These are phyloP conservation scores for Rubus parviflorus DNA, from an alignment of 306 rosid species.

Conservation along the genomic window DNA sequence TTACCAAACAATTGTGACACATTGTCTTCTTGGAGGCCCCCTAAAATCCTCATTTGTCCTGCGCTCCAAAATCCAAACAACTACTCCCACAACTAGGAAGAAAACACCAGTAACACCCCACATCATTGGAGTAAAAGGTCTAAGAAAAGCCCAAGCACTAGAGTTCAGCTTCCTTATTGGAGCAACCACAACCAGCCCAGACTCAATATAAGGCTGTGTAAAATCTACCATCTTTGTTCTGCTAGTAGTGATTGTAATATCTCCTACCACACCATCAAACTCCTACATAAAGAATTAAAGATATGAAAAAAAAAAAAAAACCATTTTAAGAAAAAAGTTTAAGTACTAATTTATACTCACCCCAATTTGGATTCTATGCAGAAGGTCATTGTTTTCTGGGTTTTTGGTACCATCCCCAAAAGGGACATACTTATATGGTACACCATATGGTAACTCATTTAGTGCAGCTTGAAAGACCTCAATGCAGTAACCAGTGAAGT, in stretches of 20 bases:
- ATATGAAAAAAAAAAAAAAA: background rate
- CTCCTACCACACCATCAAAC: constrained; percentile 25
- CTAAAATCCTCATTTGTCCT: constrained; percentile 68
- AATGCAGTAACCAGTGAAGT: constrained; percentile 27
- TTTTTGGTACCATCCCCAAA: constrained; percentile 34
- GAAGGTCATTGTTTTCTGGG: constrained; percentile 16
- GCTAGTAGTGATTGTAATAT: constrained; percentile 29
- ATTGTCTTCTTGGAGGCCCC: constrained; percentile 67
- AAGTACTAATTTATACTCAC: constrained; percentile 25
- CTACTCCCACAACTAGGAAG: constrained; percentile 67
- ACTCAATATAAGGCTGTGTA: constrained; percentile 34
- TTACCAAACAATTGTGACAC: constrained; percentile 28
- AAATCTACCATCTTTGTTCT: constrained; percentile 33
- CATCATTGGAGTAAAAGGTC: constrained; percentile 56
- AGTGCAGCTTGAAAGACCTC: constrained; percentile 41
- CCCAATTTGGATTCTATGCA: constrained; percentile 21
- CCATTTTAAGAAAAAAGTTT: background rate
- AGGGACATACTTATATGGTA: constrained; percentile 29
- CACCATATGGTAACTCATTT: constrained; percentile 22
- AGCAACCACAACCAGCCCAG: constrained; percentile 80
- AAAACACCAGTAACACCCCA: constrained; percentile 63
- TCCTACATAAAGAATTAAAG: background rate
- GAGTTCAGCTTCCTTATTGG: constrained; percentile 32
- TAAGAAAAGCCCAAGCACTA: constrained; percentile 31
- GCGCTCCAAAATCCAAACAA: constrained; percentile 78